Evolutionary conservation across 1,139 yeast species (phyloP).

Genomic region (Candida tropicalis): DNA sequence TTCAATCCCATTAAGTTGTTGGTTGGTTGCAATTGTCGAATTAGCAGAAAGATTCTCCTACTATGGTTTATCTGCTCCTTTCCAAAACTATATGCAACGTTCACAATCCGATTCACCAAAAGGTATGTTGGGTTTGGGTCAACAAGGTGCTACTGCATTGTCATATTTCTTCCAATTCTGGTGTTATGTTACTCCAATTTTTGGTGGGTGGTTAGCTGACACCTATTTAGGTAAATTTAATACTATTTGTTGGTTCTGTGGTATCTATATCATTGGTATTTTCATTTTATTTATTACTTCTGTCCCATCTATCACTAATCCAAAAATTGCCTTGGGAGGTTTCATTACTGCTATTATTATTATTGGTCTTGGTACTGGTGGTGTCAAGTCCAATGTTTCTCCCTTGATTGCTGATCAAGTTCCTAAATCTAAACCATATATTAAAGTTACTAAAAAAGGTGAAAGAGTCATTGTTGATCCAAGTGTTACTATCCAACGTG

Average conservation of each 20-base stretch:
- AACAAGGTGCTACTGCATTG: conserved; percentile 70
- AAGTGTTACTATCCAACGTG: conserved; percentile 41
- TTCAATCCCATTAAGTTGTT: conserved; percentile 48
- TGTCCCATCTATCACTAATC: conserved; percentile 58
- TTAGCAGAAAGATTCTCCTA: conserved; percentile 82
- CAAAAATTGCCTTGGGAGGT: conserved; percentile 50
- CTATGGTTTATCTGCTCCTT: conserved; percentile 74
- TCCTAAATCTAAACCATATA: conserved; percentile 39
- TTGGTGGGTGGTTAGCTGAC: conserved; percentile 78
- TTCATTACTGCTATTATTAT: conserved; percentile 62
- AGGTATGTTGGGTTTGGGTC: conserved; percentile 66
- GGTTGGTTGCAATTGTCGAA: conserved; percentile 77
- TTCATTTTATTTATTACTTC: conserved; percentile 70
- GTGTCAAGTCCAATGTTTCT: conserved; percentile 75
- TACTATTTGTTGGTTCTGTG: conserved; percentile 63
- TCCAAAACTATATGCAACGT: conserved; percentile 75
- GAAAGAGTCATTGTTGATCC: conserved; percentile 42
- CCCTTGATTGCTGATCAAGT: conserved; percentile 79
- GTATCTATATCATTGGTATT: conserved; percentile 62
- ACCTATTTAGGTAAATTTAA: conserved; percentile 71
- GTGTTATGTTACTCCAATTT: conserved; percentile 78
- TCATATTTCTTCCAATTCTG: conserved; percentile 78
- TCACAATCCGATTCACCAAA: conserved; percentile 44
- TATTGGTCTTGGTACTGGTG: conserved; percentile 79
- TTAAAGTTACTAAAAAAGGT: conserved; percentile 36